Percentiles rank a stretch among this genome's conserved stretches.
Conservation (phyloP, 2,329 filamentous ascomycete genomes). For the Sphaerulina populicola region DNA sequence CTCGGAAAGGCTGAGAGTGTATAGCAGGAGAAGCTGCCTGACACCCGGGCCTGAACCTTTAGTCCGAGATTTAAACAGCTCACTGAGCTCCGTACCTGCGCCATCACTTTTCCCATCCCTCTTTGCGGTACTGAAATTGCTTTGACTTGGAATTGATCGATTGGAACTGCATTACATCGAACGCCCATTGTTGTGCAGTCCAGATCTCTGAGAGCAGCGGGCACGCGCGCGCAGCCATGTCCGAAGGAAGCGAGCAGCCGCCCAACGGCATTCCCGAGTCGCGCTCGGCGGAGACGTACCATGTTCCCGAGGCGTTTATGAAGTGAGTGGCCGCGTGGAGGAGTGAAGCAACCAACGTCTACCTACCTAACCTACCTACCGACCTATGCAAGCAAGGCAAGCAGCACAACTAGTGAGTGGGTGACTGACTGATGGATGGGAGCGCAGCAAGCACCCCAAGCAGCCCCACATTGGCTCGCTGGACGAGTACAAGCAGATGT, state of each 20-base stretch:
- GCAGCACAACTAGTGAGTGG: not conserved
- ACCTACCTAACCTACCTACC: too few relatives aligned
- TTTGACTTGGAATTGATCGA: not conserved
- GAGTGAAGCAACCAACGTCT: not conserved
- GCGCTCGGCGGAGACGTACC: slow-evolving; percentile 24
- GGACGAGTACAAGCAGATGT: slow-evolving; percentile 56
- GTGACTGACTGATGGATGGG: slow-evolving; percentile 6
- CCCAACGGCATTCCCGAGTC: slow-evolving; percentile 24
- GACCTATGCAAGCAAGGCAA: too few relatives aligned
- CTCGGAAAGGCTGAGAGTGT: slow-evolving; percentile 2
- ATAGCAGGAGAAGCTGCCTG: not conserved
- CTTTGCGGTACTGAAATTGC: not conserved
- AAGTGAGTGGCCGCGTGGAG: slow-evolving; percentile 31
- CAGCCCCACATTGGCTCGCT: slow-evolving; percentile 53
- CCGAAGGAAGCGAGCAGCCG: slow-evolving; percentile 19
- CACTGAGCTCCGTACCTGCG: slow-evolving; percentile 1
- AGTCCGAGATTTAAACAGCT: slow-evolving; percentile 10
- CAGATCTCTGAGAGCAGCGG: not conserved
- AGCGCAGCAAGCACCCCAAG: slow-evolving; percentile 50
- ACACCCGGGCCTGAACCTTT: slow-evolving; percentile 13
- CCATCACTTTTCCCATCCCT: slow-evolving; percentile 1
- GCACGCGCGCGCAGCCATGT: slow-evolving; percentile 15
- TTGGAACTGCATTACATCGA: too few relatives aligned
- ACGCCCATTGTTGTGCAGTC: not conserved
- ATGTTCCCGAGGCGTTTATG: slow-evolving; percentile 32